phyloP scores from a whole-genome alignment of 2,329 filamentous ascomycete genomes.

The Alternaria sp. region DNA sequence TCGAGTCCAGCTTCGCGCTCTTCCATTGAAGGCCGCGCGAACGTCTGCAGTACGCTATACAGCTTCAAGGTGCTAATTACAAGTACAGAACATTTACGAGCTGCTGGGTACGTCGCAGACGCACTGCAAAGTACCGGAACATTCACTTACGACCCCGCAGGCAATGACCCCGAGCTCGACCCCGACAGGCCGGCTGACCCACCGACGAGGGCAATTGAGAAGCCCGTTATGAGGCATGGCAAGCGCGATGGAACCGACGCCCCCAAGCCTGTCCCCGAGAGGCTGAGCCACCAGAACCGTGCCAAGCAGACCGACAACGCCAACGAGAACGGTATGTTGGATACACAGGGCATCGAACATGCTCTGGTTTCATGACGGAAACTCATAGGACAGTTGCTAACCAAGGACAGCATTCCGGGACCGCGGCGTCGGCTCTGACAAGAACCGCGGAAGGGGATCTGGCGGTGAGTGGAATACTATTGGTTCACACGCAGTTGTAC shows the following conservation, averaged over 20 bases:
- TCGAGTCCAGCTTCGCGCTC: slow-evolving; percentile 18
- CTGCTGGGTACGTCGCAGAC: slow-evolving; percentile 79
- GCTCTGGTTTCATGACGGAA: neutral
- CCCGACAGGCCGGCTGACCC: slow-evolving; percentile 77
- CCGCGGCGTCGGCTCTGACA: slow-evolving; percentile 78
- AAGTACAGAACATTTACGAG: slow-evolving; percentile 88
- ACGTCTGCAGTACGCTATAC: slow-evolving; percentile 2
- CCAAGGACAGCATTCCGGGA: slow-evolving; percentile 79
- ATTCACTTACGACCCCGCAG: slow-evolving; percentile 54
- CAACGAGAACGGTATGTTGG: slow-evolving; percentile 84
- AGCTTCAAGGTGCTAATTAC: slow-evolving; percentile 48
- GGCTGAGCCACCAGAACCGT: slow-evolving; percentile 40
- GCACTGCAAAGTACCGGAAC: slow-evolving; percentile 19
- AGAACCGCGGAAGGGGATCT: slow-evolving; percentile 76
- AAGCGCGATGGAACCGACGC: slow-evolving; percentile 88
- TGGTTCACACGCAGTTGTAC: slow-evolving; percentile 9
- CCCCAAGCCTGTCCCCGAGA: slow-evolving; percentile 58
- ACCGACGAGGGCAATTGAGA: slow-evolving; percentile 89
- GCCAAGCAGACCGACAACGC: slow-evolving; percentile 66
- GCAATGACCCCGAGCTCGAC: slow-evolving; percentile 74
- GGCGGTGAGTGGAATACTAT: slow-evolving; percentile 40
- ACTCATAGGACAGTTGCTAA: slow-evolving; percentile 30
- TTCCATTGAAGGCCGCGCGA: slow-evolving; percentile 20
- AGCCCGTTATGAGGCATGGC: slow-evolving; percentile 75
- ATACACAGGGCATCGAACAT: neutral